Evolutionary conservation across 495 filamentous ascomycete species (phyloP), one percentile per base, ranked within the genome.

Genomic region (Penicillium cosmopolitanum): DNA sequence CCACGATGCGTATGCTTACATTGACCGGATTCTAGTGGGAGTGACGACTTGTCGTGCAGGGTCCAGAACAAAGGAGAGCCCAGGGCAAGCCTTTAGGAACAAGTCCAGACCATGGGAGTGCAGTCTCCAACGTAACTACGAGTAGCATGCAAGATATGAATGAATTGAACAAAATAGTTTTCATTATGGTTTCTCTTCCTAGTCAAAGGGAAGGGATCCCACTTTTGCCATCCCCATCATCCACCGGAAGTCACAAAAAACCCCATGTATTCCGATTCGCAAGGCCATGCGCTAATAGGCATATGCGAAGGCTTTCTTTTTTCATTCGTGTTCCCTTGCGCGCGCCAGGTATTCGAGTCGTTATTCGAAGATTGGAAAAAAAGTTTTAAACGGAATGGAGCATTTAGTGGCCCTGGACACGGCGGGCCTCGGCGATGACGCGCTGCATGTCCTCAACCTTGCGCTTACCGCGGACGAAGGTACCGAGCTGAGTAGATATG

Each of bases 371-470:
- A 65, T 73, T 31, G 28, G 65, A 70, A 64, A 72, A 66, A 66
- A 66, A 62, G 62, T 12, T 58, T 48, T 56, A 61, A 71, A 71
- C 71, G 63, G 63, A 66, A 66, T 66, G 72, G 68, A 57, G 59
- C 63, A 66, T 81, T 86, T 91, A 93, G 85, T 93, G 90, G 80
- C 80, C 79, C 71, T 74, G 87, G 55, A 69, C 81, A 70, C 95
- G 85, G 73, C 95, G 91, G 66, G 92, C 87, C 85, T 98, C 95
- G 68, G 93, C 93, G 79, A 98, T 98, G 76, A 98, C 90, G 70
- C 90, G 87, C 81, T 91, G 89, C 82, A 98, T 90, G 83, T 97
- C 93, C 76, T 98, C 95, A 64, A 97, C 95, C 92, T 98, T 98
- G 73, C 85, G 85, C 94, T 98, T 98, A 66, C 93, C 95, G 73